A percentile compares a stretch with the other conserved stretches of the same genome.
Conservation (phyloP, 2,329 filamentous ascomycete species). For the Dothistroma septosporum region DNA sequence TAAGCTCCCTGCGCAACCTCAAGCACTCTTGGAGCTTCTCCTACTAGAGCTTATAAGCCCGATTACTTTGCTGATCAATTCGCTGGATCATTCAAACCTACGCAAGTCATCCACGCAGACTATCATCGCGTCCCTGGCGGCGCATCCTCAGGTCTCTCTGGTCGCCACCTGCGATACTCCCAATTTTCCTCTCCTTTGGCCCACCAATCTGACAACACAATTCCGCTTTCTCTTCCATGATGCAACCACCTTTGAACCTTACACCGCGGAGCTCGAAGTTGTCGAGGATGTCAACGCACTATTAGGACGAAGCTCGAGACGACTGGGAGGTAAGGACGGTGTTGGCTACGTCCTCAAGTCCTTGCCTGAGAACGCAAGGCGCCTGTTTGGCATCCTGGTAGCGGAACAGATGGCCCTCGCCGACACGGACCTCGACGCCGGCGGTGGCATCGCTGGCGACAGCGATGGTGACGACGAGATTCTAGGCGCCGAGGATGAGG, state of each 20-base stretch:
- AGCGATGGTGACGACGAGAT: constrained; percentile 28
- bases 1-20: constrained; percentile 61
- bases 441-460: constrained; percentile 30
- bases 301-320: constrained; percentile 72
- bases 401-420: constrained; percentile 71
- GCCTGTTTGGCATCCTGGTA: constrained; percentile 78
- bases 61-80: constrained; percentile 60
- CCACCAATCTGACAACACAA: constrained; percentile 73
- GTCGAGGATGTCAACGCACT: constrained; percentile 89
- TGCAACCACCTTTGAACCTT: constrained; percentile 80
- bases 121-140: constrained; percentile 70
- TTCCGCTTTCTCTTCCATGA: constrained; percentile 92
- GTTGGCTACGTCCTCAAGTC: constrained; percentile 86
- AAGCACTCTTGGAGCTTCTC: constrained; percentile 65
- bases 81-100: constrained; percentile 74
- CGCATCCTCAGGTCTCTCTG: constrained; percentile 67
- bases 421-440: constrained; percentile 49
- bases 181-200: constrained; percentile 84
- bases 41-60: constrained; percentile 55
- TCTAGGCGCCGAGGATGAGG: constrained; percentile 28
- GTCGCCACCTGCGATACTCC: constrained; percentile 83
- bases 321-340: constrained; percentile 83
- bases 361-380: constrained; percentile 86
- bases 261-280: constrained; percentile 69
- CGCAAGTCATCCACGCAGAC: constrained; percentile 67